Base-by-base conservation (phyloP, 495 filamentous ascomycete genomes). In the Talaromyces liani region DNA sequence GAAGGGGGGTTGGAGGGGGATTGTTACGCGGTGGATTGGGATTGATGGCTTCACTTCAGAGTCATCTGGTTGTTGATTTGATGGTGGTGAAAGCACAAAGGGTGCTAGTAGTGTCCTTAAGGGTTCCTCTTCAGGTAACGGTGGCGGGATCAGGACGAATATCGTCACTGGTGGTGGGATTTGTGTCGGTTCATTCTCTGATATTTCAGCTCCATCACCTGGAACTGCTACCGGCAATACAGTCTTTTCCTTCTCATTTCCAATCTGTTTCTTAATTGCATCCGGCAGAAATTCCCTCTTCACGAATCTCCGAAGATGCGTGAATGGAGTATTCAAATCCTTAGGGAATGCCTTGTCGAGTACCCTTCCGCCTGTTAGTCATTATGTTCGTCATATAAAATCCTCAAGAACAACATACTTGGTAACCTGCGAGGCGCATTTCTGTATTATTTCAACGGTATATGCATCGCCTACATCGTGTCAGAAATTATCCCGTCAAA, bases 271-370 rank as follows among this genome's bases (percentile, higher is more conserved):
- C 56, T 66, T 71, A 6, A 88, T 67, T 20, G 74, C 67, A 5
- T 69, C 51, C 1, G 92, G 90, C 5, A 97, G 78, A 66, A 85
- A 86, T 41, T 81, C 80, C 29, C 79, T 83, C 71, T 91, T 93
- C 53, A 86, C 87, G 63, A 94, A 90, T 58, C 92, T 85, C 53
- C 91, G 87, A 20, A 98, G 83, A 72, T 98, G 94, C 69, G 84
- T 82, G 34, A 92, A 77, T 64, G 87, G 83, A 60, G 83, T 80
- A 67, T 79, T 77, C n/a, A 79, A 73, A 67, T 85, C 76, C 68
- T 82, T 81, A 34, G 83, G 84, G 54, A 86, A 77, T 58, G 73
- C 66, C 14, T 69, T 54, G 61, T 83, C 79, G 33, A 83, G 70
- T 33, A 67, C 72, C 68, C 79, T 82, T 45, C 16, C 20, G 14